Evolutionary conservation across 148 eudicot genomes (phyloP), one percentile per base, ranked within the genome.

Genomic region (Diospyros lotus): DNA sequence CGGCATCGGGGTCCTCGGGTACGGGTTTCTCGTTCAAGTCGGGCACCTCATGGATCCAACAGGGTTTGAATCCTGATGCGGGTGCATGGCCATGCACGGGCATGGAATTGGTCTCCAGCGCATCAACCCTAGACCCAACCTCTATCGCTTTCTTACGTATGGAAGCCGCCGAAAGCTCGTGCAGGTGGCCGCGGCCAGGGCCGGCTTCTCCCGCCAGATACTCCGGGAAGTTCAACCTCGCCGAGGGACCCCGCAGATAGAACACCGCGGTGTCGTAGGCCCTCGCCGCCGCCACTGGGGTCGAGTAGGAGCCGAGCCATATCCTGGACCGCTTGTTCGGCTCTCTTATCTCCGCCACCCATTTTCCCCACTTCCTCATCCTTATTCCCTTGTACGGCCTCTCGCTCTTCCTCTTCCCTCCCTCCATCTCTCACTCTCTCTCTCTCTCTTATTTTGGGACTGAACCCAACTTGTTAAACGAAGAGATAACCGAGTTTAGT

Each of bases 111-210:
- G 65, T 75, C 54, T 89, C 89, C 3, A 85, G 60, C 5, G 97
- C 96, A 75, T 93, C 98, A 15, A 93, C 98, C 44, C 91, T 78
- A 4, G 93, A 80, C 1, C 98, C 98, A 4, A 93, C 96, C 78
- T 93, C 98, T 9, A 87, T 88, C 9, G 98, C 98, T 66, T 89
- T 91, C 68, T 81, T 76, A 12, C 98, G 76, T 6, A 93, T 91
- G 4, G 92, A 68, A 4, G 89, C 90, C 43, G 93, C 84, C 3
- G 92, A 86, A 55, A 89, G 40, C 18, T 90, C 90, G 12, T 67
- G 76, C 9, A 82, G 68, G 15, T 72, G 50, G 39, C 74, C 66
- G 44, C 82, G 53, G 2, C 66, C 45, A 5, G 45, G 28, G 58
- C 80, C 63, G 38, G 70, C 78, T 51, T 86, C 87, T 0, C 84